Percentiles rank a stretch among this genome's conserved stretches.
These are phyloP conservation scores for Coprinopsis sp. DNA, from an alignment of 768 basidiomycete genomes.

Conservation along the genomic window DNA sequence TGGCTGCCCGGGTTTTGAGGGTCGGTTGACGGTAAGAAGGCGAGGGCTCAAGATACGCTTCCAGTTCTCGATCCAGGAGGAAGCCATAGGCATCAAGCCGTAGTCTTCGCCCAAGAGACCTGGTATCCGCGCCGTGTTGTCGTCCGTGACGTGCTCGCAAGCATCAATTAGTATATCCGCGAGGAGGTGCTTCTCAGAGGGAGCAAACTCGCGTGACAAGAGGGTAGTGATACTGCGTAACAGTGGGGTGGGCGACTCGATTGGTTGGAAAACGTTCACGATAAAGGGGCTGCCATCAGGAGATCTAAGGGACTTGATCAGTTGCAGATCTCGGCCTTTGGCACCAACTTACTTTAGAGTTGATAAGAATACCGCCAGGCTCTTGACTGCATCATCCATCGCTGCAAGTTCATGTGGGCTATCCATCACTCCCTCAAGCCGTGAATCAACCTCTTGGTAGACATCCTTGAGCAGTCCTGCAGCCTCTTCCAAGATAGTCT, in stretches of 20 bases:
- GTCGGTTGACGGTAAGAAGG: slow-evolving; percentile 38
- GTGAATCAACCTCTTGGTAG: slow-evolving; percentile 65
- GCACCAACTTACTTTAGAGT: slow-evolving; percentile 48
- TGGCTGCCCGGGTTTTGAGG: slow-evolving; percentile 49
- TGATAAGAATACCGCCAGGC: slow-evolving; percentile 54
- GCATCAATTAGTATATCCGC: slow-evolving; percentile 61
- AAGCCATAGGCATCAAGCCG: slow-evolving; percentile 65
- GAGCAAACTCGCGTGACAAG: slow-evolving; percentile 57
- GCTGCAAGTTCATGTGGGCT: slow-evolving; percentile 65
- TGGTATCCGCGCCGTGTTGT: slow-evolving; percentile 60
- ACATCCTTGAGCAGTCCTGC: slow-evolving; percentile 68
- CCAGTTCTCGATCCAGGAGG: slow-evolving; percentile 72
- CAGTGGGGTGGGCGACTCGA: slow-evolving; percentile 54
- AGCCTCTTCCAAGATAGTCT: slow-evolving; percentile 63
- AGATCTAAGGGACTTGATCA: slow-evolving; percentile 20
- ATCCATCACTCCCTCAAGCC: slow-evolving; percentile 45
- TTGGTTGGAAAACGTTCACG: slow-evolving; percentile 51
- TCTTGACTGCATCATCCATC: slow-evolving; percentile 56
- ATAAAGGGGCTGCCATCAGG: slow-evolving; percentile 27
- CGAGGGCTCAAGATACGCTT: slow-evolving; percentile 41
- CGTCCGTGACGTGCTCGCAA: slow-evolving; percentile 65
- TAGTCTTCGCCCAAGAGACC: slow-evolving; percentile 61
- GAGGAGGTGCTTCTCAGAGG: slow-evolving; percentile 55
- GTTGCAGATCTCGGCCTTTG: background rate
- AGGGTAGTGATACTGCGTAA: slow-evolving; percentile 60